Evolutionary conservation across 495 filamentous ascomycete species (phyloP).

Genomic region (Ramalina intermedia): DNA sequence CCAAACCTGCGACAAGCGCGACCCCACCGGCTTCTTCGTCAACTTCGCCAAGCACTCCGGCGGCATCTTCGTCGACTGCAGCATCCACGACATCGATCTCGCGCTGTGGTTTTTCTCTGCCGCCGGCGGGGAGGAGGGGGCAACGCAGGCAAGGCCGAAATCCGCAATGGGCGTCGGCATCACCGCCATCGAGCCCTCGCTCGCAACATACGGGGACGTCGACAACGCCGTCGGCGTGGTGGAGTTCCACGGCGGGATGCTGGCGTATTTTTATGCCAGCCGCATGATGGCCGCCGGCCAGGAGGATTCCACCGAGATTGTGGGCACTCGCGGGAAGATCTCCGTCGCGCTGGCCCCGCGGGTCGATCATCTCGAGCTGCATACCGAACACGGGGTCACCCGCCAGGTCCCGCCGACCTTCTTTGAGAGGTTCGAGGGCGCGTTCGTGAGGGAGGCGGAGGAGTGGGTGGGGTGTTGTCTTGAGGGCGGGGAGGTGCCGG

Average conservation of each 20-base stretch:
- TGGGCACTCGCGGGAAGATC: conserved; percentile 49
- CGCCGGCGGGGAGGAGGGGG: not conserved
- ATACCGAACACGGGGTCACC: conserved; percentile 32
- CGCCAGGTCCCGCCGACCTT: conserved; percentile 44
- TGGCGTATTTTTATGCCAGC: conserved; percentile 45
- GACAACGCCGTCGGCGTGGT: conserved; percentile 51
- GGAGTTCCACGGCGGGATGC: conserved; percentile 45
- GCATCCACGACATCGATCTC: conserved; percentile 45
- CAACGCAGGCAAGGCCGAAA: conserved; percentile 26
- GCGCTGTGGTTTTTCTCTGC: conserved; percentile 32
- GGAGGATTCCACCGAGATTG: conserved; percentile 49
- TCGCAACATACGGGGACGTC: conserved; percentile 41
- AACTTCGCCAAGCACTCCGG: conserved; percentile 40
- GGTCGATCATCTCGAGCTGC: conserved; percentile 36
- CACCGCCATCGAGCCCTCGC: conserved; percentile 44
- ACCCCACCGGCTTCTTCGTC: conserved; percentile 41
- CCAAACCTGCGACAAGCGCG: conserved; percentile 44
- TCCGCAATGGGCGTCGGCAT: conserved; percentile 39
- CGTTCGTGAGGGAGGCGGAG: conserved; percentile 48
- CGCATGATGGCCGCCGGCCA: conserved; percentile 53
- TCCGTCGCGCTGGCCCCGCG: conserved; percentile 37
- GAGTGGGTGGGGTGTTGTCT: conserved; percentile 42
- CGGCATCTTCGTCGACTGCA: conserved; percentile 48
- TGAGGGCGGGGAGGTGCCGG: conserved; percentile 36
- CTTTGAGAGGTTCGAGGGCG: conserved; percentile 46